Evolutionary conservation across 2,329 filamentous ascomycete species (phyloP).

Genomic region (Colletotrichum agaves): DNA sequence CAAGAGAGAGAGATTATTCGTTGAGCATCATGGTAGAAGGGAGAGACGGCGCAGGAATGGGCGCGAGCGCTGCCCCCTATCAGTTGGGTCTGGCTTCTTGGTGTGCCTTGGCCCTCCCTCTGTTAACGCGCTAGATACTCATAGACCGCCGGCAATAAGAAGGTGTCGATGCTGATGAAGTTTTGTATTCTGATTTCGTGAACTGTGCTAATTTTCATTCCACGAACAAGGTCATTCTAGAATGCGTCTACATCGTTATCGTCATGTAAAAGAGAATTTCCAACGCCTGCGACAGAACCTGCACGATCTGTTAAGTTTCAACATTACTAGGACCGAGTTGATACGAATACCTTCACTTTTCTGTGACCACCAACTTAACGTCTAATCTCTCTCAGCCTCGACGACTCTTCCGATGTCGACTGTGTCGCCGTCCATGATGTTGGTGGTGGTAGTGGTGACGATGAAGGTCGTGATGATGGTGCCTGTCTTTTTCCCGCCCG

Average conservation of each 20-base stretch:
- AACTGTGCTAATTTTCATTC: not conserved
- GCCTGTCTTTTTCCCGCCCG: constrained; percentile 5
- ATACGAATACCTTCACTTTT: not conserved
- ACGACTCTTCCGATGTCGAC: not conserved
- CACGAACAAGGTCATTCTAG: not conserved
- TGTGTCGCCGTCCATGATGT: not conserved
- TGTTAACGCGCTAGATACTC: constrained; percentile 35
- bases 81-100: not conserved
- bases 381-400: not conserved
- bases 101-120: constrained; percentile 9
- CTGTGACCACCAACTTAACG: not conserved
- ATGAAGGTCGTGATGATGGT: constrained; percentile 7
- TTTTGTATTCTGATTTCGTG: constrained; percentile 15
- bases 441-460: not conserved
- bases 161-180: constrained; percentile 36
- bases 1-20: constrained; percentile 36
- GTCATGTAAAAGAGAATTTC: not conserved
- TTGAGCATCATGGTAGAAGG: constrained; percentile 31
- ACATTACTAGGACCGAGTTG: not conserved
- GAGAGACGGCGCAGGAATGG: not conserved
- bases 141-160: constrained; percentile 35
- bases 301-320: not conserved
- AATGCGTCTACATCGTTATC: not conserved
- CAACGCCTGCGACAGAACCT: not conserved
- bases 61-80: constrained; percentile 4